Conservation (phyloP, 1,139 yeast genomes). For the Geotrichum phurueaensis region DNA sequence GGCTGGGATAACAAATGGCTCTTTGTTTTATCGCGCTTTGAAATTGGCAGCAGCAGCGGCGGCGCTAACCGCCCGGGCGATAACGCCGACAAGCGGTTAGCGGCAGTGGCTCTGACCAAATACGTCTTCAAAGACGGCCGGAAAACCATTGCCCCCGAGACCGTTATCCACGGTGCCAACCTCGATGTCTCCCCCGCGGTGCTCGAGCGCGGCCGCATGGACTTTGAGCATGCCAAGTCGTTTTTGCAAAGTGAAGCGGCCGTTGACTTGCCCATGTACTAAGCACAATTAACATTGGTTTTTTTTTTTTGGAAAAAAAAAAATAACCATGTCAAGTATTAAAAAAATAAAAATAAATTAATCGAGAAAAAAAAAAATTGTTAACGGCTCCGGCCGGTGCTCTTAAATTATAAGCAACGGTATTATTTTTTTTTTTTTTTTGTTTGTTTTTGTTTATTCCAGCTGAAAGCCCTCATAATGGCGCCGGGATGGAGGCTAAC, state of each 20-base stretch:
- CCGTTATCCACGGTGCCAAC: slow-evolving; percentile 45
- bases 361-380: no score
- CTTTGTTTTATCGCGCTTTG: slow-evolving; percentile 61
- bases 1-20: slow-evolving; percentile 92
- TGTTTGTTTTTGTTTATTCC: no score
- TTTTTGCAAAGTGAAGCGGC: slow-evolving; percentile 35
- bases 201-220: slow-evolving; percentile 39
- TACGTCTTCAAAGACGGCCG: slow-evolving; percentile 74
- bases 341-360: no score
- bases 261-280: slow-evolving; percentile 21
- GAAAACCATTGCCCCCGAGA: slow-evolving; percentile 61
- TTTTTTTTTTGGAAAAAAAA: no score
- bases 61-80: no score
- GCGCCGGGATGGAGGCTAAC: no score
- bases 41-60: slow-evolving; percentile 19
- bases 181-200: slow-evolving; percentile 51
- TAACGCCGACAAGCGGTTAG: slow-evolving; percentile 32
- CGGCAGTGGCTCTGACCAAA: slow-evolving; percentile 66
- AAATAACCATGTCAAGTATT: no score
- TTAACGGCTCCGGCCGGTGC: no score
- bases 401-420: no score
- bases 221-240: slow-evolving; percentile 36
- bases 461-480: no score
- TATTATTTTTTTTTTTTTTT: no score
- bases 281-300: no score